phyloP scores from a whole-genome alignment of 805 yeast species.

The Myxozyma neglecta region DNA sequence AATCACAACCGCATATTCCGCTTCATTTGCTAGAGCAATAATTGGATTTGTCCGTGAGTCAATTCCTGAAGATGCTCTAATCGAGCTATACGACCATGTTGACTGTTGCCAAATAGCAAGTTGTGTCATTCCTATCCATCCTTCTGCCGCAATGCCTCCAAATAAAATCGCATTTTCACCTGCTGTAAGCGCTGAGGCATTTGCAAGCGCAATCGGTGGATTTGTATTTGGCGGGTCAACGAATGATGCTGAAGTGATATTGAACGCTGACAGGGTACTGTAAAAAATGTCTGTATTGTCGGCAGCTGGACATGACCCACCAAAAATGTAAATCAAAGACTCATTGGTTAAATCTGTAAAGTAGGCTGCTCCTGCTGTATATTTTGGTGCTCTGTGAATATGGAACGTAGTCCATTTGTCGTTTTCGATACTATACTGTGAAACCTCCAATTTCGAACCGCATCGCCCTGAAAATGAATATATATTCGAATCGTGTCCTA shows the following conservation, averaged over 20 bases:
- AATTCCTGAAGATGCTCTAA: slow-evolving; percentile 39
- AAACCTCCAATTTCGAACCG: slow-evolving; percentile 13
- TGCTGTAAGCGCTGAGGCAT: slow-evolving; percentile 34
- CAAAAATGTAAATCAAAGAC: slow-evolving; percentile 23
- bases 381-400: slow-evolving; percentile 2
- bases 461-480: slow-evolving; percentile 35
- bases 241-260: slow-evolving; percentile 4
- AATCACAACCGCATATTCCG: slow-evolving; percentile 48
- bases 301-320: slow-evolving; percentile 23
- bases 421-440: slow-evolving; percentile 1
- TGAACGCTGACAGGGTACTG: slow-evolving; percentile 20
- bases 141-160: slow-evolving; percentile 63
- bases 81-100: slow-evolving; percentile 61
- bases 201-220: slow-evolving; percentile 35
- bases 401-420: slow-evolving; percentile 6
- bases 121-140: slow-evolving; percentile 75
- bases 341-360: slow-evolving; percentile 10
- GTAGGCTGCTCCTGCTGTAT: slow-evolving; percentile 10
- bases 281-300: slow-evolving; percentile 3
- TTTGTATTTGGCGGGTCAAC: slow-evolving; percentile 17
- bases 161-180: slow-evolving; percentile 42
- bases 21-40: slow-evolving; percentile 54
- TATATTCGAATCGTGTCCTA: slow-evolving; percentile 32
- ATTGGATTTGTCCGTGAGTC: slow-evolving; percentile 57
- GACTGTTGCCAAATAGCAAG: slow-evolving; percentile 65